These are phyloP conservation scores for Aspergillus fischeri DNA, from an alignment of 2,329 filamentous ascomycete species.

Conservation along the genomic window DNA sequence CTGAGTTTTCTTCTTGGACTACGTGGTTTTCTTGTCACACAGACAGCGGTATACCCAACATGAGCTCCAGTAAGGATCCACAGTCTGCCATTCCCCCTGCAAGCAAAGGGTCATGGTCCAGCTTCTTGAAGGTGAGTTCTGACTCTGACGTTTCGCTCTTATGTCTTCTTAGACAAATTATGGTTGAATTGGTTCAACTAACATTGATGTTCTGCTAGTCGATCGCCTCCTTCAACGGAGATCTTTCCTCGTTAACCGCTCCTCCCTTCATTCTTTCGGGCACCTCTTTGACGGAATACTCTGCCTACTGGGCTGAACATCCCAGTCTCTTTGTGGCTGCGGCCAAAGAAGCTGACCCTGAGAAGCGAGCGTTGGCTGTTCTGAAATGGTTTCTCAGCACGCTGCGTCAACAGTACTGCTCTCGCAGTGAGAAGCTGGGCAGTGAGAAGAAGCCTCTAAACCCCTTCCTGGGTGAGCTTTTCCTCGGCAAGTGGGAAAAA, in stretches of 20 bases:
- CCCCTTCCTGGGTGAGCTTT: conserved; percentile 91
- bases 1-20: background rate
- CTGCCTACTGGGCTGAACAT: conserved; percentile 77
- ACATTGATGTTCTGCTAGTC: conserved; percentile 42
- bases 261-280: conserved; percentile 78
- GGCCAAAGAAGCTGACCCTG: conserved; percentile 70
- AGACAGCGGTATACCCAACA: conserved; percentile 5
- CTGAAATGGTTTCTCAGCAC: conserved; percentile 95
- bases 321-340: conserved; percentile 76
- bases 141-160: background rate
- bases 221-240: conserved; percentile 76
- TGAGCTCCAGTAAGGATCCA: conserved; percentile 37
- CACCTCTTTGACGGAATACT: conserved; percentile 75
- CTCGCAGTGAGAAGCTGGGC: conserved; percentile 71
- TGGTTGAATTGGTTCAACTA: conserved; percentile 1
- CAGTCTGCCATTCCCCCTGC: conserved; percentile 37
- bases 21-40: background rate
- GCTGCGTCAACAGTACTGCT: conserved; percentile 78
- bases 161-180: background rate
- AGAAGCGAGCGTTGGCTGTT: conserved; percentile 80
- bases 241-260: conserved; percentile 74
- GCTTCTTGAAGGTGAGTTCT: conserved; percentile 43
- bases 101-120: conserved; percentile 45
- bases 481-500: conserved; percentile 86
- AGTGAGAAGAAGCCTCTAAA: conserved; percentile 98